Evolutionary conservation across 139 green algal genomes (phyloP), one percentile per base, ranked within the genome.

Genomic region (Ulvella scutata): DNA sequence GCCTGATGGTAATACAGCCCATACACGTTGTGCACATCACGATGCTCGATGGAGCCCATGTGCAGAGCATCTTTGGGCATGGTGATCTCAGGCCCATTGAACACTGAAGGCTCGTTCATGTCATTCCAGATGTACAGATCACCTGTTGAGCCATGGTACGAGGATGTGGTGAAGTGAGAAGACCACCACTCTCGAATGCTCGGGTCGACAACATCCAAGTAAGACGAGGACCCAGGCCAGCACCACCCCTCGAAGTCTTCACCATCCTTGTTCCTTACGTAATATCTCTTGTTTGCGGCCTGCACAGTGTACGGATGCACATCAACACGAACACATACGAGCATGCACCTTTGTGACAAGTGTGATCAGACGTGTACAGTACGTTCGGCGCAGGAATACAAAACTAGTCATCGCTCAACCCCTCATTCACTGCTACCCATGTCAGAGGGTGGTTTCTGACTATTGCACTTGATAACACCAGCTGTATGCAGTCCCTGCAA

Each of bases 111-210:
- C 88, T 99, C 95, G 80, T 99, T 99, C 95, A 99, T 99, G 84
- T 99, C 95, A 82, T 99, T 99, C 95, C 95, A 99, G 72, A 98
- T 96, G 87, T 98, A 96, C 59, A 99, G 88, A 77, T 92, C 78
- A 40, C 81, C 74, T 4, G 92, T 97, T 76, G 81, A 90, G 59
- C 79, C 90, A 61, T 87, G 28, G 84, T 98, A 99, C 61, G 82
- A 84, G 62, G 82, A 78, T n/a, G 90, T 79, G 0, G 79, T 79
- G 78, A 97, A 98, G 79, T 93, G 90, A 61, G 79, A 40, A 0
- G 92, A 86, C 95, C 95, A 98, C 95, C 95, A 99, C 10, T 80
- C 72, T 3, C 92, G 84, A 38, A 97, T 90, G 4, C 80, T 85
- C 4, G 92, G 91, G 73, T 72, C 86, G 29, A 90, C 86, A 61